phyloP scores from a whole-genome alignment of 2,329 filamentous ascomycete species.

The Colletotrichum sublineola region DNA sequence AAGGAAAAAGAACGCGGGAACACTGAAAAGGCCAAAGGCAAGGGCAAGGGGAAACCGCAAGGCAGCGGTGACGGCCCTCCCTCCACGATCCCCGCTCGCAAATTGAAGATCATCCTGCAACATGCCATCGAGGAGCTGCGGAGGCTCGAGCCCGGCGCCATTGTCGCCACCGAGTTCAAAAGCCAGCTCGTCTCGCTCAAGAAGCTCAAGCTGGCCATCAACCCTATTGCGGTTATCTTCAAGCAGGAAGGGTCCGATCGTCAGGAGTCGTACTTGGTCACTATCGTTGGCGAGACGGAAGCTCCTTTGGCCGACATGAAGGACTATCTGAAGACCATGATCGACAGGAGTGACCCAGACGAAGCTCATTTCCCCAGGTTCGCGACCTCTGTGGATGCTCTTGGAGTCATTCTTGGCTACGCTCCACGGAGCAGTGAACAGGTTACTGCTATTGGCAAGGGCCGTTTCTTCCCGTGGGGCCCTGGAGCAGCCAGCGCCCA shows the following conservation, averaged over 20 bases:
- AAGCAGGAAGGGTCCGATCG: slow-evolving; percentile 49
- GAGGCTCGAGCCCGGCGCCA: slow-evolving; percentile 47
- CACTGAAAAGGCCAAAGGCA: slow-evolving; percentile 39
- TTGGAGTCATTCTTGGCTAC: slow-evolving; percentile 66
- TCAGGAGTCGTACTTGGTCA: slow-evolving; percentile 56
- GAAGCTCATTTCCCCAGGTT: slow-evolving; percentile 62
- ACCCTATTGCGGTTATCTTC: slow-evolving; percentile 54
- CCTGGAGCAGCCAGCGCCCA: slow-evolving; percentile 45
- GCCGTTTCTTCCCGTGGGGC: slow-evolving; percentile 63
- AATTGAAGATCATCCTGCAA: slow-evolving; percentile 58
- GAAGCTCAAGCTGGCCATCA: slow-evolving; percentile 52
- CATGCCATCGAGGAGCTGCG: slow-evolving; percentile 54
- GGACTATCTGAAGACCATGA: slow-evolving; percentile 60
- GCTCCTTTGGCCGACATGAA: slow-evolving; percentile 57
- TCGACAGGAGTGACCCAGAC: slow-evolving; percentile 51
- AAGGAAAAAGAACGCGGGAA: slow-evolving; percentile 37
- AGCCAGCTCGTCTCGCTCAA: slow-evolving; percentile 58
- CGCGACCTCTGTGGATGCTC: slow-evolving; percentile 61
- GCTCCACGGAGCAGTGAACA: slow-evolving; percentile 53
- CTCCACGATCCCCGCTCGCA: slow-evolving; percentile 57
- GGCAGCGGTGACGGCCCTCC: slow-evolving; percentile 39
- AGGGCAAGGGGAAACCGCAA: slow-evolving; percentile 26
- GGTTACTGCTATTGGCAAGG: slow-evolving; percentile 59
- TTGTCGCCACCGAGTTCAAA: slow-evolving; percentile 65
- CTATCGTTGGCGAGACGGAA: slow-evolving; percentile 56